phyloP scores from a whole-genome alignment of 257 asterid species.

The Sherardia arvensis region DNA sequence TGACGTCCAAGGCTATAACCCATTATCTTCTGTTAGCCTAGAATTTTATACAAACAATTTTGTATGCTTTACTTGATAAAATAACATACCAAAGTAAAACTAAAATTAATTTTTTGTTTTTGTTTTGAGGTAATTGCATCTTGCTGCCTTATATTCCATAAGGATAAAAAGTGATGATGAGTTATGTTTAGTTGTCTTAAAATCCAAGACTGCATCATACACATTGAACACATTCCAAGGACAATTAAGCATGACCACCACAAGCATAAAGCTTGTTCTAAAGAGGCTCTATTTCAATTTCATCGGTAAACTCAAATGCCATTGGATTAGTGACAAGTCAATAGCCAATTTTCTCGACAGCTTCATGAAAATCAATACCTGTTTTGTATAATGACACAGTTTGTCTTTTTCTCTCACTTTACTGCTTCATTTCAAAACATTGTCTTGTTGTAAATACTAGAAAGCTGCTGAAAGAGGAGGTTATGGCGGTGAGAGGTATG shows the following conservation, averaged over 20 bases:
- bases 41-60: no score
- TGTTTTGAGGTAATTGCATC: background rate
- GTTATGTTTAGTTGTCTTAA: background rate
- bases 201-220: background rate
- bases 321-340: background rate
- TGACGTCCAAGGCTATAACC: background rate
- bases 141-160: background rate
- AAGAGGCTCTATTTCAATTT: background rate
- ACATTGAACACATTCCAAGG: background rate
- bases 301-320: background rate
- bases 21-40: background rate
- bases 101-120: no score
- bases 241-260: background rate
- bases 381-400: background rate
- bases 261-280: background rate
- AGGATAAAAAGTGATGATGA: background rate
- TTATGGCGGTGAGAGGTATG: conserved; percentile 91
- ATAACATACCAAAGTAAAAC: background rate
- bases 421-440: background rate
- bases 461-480: conserved; percentile 96
- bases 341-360: background rate
- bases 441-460: conserved; percentile 23
- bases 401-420: background rate
- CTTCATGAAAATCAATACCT: background rate
- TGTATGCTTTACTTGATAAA: background rate